These are phyloP conservation scores for Calonectria crousiana DNA, from an alignment of 2,329 filamentous ascomycete species.

Conservation along the genomic window DNA sequence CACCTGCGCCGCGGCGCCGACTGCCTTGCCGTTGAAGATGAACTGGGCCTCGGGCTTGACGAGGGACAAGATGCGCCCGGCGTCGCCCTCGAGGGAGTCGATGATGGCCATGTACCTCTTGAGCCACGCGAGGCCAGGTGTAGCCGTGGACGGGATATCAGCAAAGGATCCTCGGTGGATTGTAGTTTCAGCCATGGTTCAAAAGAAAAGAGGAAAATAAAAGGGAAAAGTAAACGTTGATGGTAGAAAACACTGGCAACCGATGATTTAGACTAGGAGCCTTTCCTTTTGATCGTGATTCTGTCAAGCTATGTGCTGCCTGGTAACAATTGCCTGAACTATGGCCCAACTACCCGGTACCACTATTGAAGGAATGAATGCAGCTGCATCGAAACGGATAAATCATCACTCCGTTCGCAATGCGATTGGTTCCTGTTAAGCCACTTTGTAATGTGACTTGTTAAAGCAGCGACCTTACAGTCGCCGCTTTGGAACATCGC, in stretches of 20 bases:
- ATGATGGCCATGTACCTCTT: slow-evolving; percentile 3
- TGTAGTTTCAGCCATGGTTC: background rate
- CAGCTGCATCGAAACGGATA: background rate
- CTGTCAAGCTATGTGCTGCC: background rate
- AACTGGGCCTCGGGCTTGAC: background rate
- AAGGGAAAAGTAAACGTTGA: background rate
- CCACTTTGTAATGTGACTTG: background rate
- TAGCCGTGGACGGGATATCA: background rate
- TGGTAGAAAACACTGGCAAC: background rate
- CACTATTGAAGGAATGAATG: background rate
- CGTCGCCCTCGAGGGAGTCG: slow-evolving; percentile 5
- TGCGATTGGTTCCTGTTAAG: background rate
- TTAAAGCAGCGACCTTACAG: too few species aligned
- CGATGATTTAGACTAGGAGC: background rate
- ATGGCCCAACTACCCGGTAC: background rate
- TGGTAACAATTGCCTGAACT: background rate
- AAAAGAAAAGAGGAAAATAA: background rate
- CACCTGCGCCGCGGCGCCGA: background rate
- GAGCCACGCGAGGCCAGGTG: background rate
- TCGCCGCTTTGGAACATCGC: too few species aligned
- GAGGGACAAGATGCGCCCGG: background rate
- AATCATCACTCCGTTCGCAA: slow-evolving; percentile 1
- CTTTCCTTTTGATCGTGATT: background rate
- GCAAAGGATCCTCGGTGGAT: slow-evolving; percentile 4
- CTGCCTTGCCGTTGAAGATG: slow-evolving; percentile 8